Percentiles rank a stretch among this genome's conserved stretches.
Conservation (phyloP, 768 basidiomycete genomes). For the Rubroboletus satanas region DNA sequence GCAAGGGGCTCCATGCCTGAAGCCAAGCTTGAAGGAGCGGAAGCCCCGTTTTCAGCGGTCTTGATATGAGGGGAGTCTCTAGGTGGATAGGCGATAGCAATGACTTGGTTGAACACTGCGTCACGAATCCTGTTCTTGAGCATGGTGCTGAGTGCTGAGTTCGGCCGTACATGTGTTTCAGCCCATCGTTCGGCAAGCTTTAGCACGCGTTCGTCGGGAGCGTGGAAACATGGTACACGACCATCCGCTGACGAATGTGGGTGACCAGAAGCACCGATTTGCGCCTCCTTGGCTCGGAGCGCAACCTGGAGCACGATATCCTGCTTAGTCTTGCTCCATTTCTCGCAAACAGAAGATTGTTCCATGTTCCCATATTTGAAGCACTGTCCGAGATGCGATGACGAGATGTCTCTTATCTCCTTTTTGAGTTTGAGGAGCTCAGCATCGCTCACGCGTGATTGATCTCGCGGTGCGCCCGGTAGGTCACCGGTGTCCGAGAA, state of each 20-base stretch:
- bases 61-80: slow-evolving; percentile 35
- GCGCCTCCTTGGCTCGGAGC: slow-evolving; percentile 55
- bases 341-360: slow-evolving; percentile 32
- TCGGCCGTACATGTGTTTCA: slow-evolving; percentile 57
- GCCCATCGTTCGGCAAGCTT: slow-evolving; percentile 68
- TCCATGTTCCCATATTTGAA: slow-evolving; percentile 38
- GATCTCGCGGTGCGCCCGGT: slow-evolving; percentile 25
- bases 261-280: slow-evolving; percentile 24
- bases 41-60: slow-evolving; percentile 20
- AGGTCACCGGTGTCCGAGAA: slow-evolving; percentile 43
- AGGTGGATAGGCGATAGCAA: slow-evolving; percentile 49
- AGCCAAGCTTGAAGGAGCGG: slow-evolving; percentile 23
- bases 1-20: slow-evolving; percentile 70
- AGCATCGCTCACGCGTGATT: slow-evolving; percentile 43
- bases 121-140: slow-evolving; percentile 62
- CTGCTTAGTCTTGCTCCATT: slow-evolving; percentile 53
- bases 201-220: slow-evolving; percentile 51
- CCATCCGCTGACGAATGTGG: slow-evolving; percentile 24
- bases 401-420: slow-evolving; percentile 68
- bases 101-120: slow-evolving; percentile 58
- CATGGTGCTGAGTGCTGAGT: slow-evolving; percentile 56
- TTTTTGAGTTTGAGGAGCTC: slow-evolving; percentile 61
- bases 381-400: slow-evolving; percentile 58
- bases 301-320: slow-evolving; percentile 76
- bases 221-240: slow-evolving; percentile 22